These are phyloP conservation scores for Bromus sterilis DNA, from an alignment of 176 grass and related monocot genomes.

Conservation along the genomic window DNA sequence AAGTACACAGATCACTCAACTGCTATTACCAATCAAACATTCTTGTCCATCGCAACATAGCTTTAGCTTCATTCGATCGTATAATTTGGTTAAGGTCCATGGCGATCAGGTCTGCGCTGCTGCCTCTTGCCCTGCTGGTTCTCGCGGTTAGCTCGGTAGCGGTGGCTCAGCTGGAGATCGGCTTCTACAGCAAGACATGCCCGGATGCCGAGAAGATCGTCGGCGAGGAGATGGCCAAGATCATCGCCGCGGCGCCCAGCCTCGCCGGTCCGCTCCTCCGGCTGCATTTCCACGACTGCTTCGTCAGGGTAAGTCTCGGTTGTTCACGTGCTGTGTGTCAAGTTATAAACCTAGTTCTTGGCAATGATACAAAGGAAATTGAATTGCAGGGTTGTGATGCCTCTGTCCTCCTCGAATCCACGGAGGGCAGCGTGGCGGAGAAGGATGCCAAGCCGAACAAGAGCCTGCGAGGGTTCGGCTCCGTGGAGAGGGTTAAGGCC, in stretches of 20 bases:
- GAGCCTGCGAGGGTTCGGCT: slow-evolving; percentile 36
- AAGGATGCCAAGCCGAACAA: slow-evolving; percentile 50
- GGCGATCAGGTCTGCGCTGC: neutral
- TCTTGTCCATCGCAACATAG: neutral
- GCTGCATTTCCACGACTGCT: slow-evolving; percentile 75
- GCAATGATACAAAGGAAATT: too few species aligned
- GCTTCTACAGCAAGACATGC: slow-evolving; percentile 70
- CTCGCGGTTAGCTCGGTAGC: neutral
- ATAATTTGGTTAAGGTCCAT: neutral
- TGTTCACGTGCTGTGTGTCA: neutral
- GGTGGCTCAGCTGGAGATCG: slow-evolving; percentile 39
- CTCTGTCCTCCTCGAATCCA: slow-evolving; percentile 52
- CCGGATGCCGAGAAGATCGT: slow-evolving; percentile 49
- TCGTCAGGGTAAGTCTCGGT: slow-evolving; percentile 42
- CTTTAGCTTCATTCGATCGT: neutral
- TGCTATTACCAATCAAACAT: neutral
- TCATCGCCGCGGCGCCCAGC: slow-evolving; percentile 25
- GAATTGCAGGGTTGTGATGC: slow-evolving; percentile 54
- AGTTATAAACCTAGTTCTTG: too few species aligned
- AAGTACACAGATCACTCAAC: neutral
- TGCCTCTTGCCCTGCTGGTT: neutral
- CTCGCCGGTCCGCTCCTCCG: slow-evolving; percentile 52
- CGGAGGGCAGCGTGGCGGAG: slow-evolving; percentile 26
- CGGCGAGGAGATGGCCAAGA: slow-evolving; percentile 44
- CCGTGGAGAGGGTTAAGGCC: slow-evolving; percentile 60